Evolutionary conservation across 768 basidiomycete species (phyloP), one percentile per base, ranked within the genome.

Genomic region (Ephemerocybe angulata): DNA sequence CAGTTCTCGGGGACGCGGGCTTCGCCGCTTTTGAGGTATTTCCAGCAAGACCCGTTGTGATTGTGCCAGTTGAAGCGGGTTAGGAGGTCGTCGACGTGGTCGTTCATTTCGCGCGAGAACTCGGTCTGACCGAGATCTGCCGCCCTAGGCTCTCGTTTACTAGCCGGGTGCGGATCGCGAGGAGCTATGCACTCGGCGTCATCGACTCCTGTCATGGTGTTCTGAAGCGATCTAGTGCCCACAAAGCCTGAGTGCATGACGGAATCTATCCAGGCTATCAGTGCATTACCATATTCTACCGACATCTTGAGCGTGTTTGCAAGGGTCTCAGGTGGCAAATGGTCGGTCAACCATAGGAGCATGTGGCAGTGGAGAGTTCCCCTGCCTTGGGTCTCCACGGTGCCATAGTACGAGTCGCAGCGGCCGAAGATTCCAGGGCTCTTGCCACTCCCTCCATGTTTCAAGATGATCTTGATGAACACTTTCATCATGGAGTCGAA

Each of bases 311-410:
- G 7, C 6, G 6, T 4, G 10, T 58, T 37, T 3, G 56, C 46
- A 11, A 65, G 42, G 11, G 49, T 47, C n/a, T 65, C 56, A 0
- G 70, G 66, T 4, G 60, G 60, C 4, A 61, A 57, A 29, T 60
- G 56, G 0, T 65, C 67, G 17, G 55, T 19, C 0, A 72, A 28
- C 70, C 70, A 72, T 2, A 72, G 47, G 1, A 70, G 29, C 50
- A 65, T 59, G 50, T 71, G 70, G 19, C 59, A 60, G 52, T 71
- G 70, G 2, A 70, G 51, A 6, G 62, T 60, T 0, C 65, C 67
- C 22, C 60, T 49, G 2, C 63, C 63, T 41, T 68, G 70, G 1
- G 60, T 52, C 44, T 72, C 70, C 0, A 65, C 50, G 48, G 47
- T 44, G 17, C 31, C 43, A 28, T 53, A 55, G 29, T 41, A 41